phyloP scores from a whole-genome alignment of 495 filamentous ascomycete species.

The Clohesyomyces aquaticus region DNA sequence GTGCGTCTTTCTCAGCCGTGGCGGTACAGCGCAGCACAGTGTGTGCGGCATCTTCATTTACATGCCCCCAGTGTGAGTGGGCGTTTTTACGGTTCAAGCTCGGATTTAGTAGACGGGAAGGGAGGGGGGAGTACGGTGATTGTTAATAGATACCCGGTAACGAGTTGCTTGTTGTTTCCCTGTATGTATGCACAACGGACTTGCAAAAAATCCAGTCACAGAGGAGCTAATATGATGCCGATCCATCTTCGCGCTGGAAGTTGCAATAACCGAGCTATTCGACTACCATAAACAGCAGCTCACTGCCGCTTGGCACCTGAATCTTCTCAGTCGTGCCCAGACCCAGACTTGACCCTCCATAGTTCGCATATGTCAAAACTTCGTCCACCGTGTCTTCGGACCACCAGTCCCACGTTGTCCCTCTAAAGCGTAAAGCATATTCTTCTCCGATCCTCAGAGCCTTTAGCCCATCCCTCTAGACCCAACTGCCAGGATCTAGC shows the following conservation, averaged over 20 bases:
- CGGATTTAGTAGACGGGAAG: too few relatives aligned
- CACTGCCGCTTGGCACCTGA: background rate
- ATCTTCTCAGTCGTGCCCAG: background rate
- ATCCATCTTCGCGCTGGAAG: too few relatives aligned
- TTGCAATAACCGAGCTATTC: too few relatives aligned
- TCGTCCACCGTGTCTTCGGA: background rate
- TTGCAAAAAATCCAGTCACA: too few relatives aligned
- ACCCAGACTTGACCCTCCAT: background rate
- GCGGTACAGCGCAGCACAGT: background rate
- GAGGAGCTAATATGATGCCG: too few relatives aligned
- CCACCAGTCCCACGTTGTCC: background rate
- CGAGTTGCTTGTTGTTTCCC: too few relatives aligned
- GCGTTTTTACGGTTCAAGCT: too few relatives aligned
- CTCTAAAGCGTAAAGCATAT: background rate
- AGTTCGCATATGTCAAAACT: background rate
- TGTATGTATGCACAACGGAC: too few relatives aligned
- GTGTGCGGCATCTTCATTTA: background rate
- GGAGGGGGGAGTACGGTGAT: too few relatives aligned
- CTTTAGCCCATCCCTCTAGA: background rate
- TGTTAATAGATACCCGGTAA: too few relatives aligned
- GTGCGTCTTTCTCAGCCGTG: background rate
- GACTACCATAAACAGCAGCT: background rate
- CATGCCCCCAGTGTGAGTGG: slow-evolving; percentile 3
- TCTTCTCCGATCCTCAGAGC: background rate
- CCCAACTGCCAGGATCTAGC: background rate